A percentile compares a stretch with the other conserved stretches of the same genome.
Evolutionary conservation across 768 basidiomycete genomes (phyloP).

Genomic region (Pulveroboletus ravenelii): DNA sequence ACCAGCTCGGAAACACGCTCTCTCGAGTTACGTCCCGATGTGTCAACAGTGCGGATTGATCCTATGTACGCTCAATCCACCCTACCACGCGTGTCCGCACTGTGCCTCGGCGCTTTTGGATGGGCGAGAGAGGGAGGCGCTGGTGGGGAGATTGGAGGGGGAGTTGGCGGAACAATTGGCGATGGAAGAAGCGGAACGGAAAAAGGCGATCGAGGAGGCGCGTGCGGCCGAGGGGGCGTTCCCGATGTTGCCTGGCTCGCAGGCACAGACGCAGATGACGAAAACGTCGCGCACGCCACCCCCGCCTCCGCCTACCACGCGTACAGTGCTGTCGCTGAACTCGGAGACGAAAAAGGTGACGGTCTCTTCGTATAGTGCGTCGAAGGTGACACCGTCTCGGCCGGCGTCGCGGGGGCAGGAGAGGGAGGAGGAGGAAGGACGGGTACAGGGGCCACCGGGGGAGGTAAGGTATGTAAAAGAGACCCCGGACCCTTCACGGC

Average conservation of each 20-base stretch:
- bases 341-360: constrained; percentile 47
- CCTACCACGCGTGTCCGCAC: constrained; percentile 51
- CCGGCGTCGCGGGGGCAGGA: constrained; percentile 34
- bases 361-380: constrained; percentile 47
- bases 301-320: constrained; percentile 37
- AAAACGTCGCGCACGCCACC: constrained; percentile 12
- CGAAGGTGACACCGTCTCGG: constrained; percentile 23
- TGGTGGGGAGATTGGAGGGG: constrained; percentile 38
- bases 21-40: constrained; percentile 54
- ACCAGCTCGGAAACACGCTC: constrained; percentile 50
- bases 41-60: constrained; percentile 59
- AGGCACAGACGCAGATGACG: constrained; percentile 1
- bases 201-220: constrained; percentile 44
- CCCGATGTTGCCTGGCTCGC: constrained; percentile 40
- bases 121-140: no score
- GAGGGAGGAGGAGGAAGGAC: constrained; percentile 35
- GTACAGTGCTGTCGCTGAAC: constrained; percentile 58
- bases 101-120: constrained; percentile 40
- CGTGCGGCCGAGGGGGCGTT: constrained; percentile 55
- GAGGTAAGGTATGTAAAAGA: constrained; percentile 36
- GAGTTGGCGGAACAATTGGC: constrained; percentile 41
- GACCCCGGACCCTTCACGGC: constrained; percentile 27
- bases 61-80: constrained; percentile 55
- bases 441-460: constrained; percentile 37
- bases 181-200: constrained; percentile 45